A percentile compares a stretch with the other conserved stretches of the same genome.
Conservation (phyloP, 2,329 filamentous ascomycete genomes). For the Colletotrichum costaricense region DNA sequence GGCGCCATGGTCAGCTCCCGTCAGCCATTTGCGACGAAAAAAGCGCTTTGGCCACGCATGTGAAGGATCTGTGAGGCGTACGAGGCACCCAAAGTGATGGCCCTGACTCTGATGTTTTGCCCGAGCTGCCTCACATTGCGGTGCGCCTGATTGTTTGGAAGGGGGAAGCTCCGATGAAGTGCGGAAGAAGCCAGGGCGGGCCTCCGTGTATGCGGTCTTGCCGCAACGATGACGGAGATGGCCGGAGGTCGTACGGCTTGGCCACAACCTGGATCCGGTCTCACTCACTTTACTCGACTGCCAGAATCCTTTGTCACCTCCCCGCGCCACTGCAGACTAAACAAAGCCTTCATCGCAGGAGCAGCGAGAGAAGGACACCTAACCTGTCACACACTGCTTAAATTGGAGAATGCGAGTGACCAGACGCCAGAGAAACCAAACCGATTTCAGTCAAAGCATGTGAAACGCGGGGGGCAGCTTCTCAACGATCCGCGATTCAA, state of each 20-base stretch:
- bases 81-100: not conserved
- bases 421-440: not conserved
- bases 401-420: not conserved
- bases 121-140: not conserved
- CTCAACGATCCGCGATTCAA: constrained; percentile 9
- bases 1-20: constrained; percentile 18
- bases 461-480: constrained; percentile 20
- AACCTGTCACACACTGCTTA: not conserved
- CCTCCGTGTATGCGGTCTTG: not conserved
- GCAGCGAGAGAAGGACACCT: not conserved
- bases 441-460: constrained; percentile 15
- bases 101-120: constrained; percentile 3
- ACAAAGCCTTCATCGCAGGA: not conserved
- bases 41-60: constrained; percentile 32
- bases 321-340: not conserved
- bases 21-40: constrained; percentile 19
- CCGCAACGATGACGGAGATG: constrained; percentile 6
- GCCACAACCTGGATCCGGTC: not conserved
- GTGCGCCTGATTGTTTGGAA: not conserved
- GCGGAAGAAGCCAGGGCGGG: not conserved
- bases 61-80: constrained; percentile 13
- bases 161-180: constrained; percentile 3
- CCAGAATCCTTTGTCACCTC: not conserved
- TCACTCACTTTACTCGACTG: not conserved
- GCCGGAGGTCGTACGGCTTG: not conserved